These are phyloP conservation scores for Cyclotella baltica DNA, from an alignment of 108 stramenopile species.

Conservation along the genomic window DNA sequence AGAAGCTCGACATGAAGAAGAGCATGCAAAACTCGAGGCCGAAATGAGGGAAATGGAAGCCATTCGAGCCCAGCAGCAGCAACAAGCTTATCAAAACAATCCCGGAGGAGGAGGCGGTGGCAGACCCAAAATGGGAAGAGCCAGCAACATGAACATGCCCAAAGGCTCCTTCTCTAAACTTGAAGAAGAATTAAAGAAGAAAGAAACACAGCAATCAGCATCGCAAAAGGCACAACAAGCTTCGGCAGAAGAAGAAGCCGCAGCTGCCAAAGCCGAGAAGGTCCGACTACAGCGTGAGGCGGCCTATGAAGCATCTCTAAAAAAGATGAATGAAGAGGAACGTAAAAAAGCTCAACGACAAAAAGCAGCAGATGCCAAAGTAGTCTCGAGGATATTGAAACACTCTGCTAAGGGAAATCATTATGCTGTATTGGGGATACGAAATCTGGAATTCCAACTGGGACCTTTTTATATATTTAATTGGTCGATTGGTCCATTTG, in stretches of 20 bases:
- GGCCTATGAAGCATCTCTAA: constrained; percentile 68
- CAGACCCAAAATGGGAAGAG: constrained; percentile 29
- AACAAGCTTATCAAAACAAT: not conserved
- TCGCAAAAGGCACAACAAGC: constrained; percentile 15
- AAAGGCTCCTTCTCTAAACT: constrained; percentile 39
- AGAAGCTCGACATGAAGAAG: constrained; percentile 52
- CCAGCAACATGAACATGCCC: constrained; percentile 27
- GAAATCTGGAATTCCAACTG: constrained; percentile 60
- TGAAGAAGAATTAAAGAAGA: constrained; percentile 46
- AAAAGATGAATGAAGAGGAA: constrained; percentile 76
- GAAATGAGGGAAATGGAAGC: constrained; percentile 46
- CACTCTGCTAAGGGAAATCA: constrained; percentile 56
- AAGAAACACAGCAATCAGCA: constrained; percentile 29
- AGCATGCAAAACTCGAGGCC: constrained; percentile 37
- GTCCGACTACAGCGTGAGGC: constrained; percentile 62
- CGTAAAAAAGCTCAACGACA: constrained; percentile 53
- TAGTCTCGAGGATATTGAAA: constrained; percentile 62
- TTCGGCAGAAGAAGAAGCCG: constrained; percentile 28
- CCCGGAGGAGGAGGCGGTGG: not conserved
- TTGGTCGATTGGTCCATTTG: constrained; percentile 32
- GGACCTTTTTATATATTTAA: constrained; percentile 54
- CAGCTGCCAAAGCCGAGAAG: constrained; percentile 30
- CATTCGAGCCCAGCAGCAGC: constrained; percentile 33
- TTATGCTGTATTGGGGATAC: constrained; percentile 81
- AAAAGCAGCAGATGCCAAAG: constrained; percentile 67